phyloP scores from a whole-genome alignment of 23 red algal species.

The Chondrus crispus region DNA sequence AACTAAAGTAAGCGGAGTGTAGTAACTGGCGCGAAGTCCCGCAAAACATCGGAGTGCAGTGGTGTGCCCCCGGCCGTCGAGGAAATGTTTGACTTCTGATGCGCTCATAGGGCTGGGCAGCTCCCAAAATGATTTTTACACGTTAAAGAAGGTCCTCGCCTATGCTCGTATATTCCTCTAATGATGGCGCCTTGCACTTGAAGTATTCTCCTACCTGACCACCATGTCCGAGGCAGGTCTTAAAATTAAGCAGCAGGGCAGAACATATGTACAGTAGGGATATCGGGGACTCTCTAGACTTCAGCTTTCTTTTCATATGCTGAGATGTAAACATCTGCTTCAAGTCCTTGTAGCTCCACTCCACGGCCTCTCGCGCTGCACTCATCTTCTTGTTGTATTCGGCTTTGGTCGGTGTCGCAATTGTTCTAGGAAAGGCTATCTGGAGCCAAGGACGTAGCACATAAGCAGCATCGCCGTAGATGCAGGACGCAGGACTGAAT shows the following conservation, averaged over 20 bases:
- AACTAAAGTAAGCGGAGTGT: too few species aligned
- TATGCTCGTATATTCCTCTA: not conserved
- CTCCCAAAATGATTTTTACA: too few species aligned
- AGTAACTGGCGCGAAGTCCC: too few species aligned
- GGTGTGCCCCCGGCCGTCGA: too few species aligned
- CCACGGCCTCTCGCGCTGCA: not conserved
- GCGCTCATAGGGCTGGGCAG: too few species aligned
- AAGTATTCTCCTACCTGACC: not conserved
- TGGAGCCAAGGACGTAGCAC: constrained; percentile 9
- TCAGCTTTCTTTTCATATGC: not conserved
- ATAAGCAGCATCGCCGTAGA: constrained; percentile 3
- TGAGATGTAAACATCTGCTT: not conserved
- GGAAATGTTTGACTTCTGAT: too few species aligned
- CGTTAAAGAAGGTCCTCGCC: too few species aligned
- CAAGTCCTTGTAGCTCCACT: constrained; percentile 6
- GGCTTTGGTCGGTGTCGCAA: not conserved
- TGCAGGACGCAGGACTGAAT: constrained; percentile 1
- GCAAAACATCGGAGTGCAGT: too few species aligned
- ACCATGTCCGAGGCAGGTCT: not conserved
- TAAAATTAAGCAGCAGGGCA: not conserved
- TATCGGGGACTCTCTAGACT: not conserved
- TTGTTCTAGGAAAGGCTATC: not conserved
- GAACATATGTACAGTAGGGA: not conserved
- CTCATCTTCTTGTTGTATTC: not conserved
- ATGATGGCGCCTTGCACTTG: not conserved